Base-by-base conservation (phyloP, 2,329 filamentous ascomycete species). In the Ceratocystis destructans region DNA sequence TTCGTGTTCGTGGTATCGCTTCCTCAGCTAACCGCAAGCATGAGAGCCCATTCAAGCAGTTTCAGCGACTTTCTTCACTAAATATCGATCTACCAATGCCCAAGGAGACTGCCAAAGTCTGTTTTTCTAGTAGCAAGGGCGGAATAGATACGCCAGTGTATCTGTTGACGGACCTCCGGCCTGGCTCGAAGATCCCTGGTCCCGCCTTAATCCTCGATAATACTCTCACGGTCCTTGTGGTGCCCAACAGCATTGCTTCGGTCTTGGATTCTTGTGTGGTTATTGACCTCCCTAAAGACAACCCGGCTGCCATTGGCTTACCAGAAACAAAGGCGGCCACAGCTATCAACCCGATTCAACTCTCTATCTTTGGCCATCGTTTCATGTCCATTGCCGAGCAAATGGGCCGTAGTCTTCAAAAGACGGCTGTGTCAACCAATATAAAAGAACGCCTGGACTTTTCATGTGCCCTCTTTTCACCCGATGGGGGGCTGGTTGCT, bases 171-270 rank as follows among this genome's bases (percentile, higher is more conserved):
- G 83, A 90, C 68, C 79, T 96, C 10, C 77, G 79, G 1, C 79
- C 89, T 5, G 90, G 91, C 1, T 85, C 91, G 68, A 83, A 84
- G 22, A 79, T 96, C 65, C 78, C 81, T 62, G 92, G 92, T 0
- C 92, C 92, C 0, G 91, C 91, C 0, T 89, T 96, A 76, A 82
- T 96, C 67, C 90, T 90, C 1, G 92, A 93, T 72, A 87, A 87
- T 7, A 92, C 89, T 0, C 93, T 96, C 75, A 97, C 93, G 0
- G 94, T 97, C 69, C 89, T 96, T 0, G 86, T 96, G 2, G 89
- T 89, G 0, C 93, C 92, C 0, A 83, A 83, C 37, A 84, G 90
- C 1, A 83, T 84, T 25, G 93, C 92, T 0, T 76, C 91, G 28
- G 80, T 96, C 41, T 85, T 96, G 20, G 82, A 90, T 69, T 96